Base-by-base conservation (phyloP, 2,329 filamentous ascomycete genomes). In the Penicillium hordei region DNA sequence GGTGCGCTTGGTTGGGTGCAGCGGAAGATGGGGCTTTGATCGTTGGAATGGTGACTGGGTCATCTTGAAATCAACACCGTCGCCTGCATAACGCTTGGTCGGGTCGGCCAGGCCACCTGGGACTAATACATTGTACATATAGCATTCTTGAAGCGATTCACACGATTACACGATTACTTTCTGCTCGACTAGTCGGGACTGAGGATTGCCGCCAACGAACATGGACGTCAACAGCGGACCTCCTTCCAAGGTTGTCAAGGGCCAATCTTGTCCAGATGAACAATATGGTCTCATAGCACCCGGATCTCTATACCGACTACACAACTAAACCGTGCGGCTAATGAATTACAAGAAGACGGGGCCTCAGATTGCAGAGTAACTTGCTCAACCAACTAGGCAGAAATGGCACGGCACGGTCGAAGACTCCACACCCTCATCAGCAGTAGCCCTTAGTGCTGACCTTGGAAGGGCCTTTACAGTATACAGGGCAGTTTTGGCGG, bases 241-340 rank as follows among this genome's bases (percentile, higher is more conserved):
- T 58, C 54, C 75, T 17, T 25, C 5, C 31, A 13, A 31, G 12
- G 29, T 31, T 10, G 10, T 10, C 29, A 23, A 21, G 19, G 19
- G 31, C 13, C 19, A 34, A 25, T 13, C 19, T n/a, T 5, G 2
- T 21, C 19, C 7, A 25, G 1, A 23, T 23, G 15, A 8, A 1
- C 5, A 29, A 25, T 15, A 34, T 46, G 0, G 7, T n/a, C n/a
- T n/a, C n/a, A n/a, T n/a, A n/a, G n/a, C n/a, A n/a, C n/a, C n/a
- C n/a, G 12, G 13, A 17, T 21, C 44, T 46, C 13, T 78, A 79
- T 55, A 73, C 63, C 1, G 78, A 74, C 48, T 78, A 13, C 72
- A 78, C 59, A 71, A 79, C 48, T 72, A 79, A 58, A 78, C 76
- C 0, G 56, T 78, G 8, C 69, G 75, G 2, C 61, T 72, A 63